A percentile compares a stretch with the other conserved stretches of the same genome.
These are phyloP conservation scores for Selaginella tamariscina DNA, from an alignment of 75 land plant genomes.

Conservation along the genomic window DNA sequence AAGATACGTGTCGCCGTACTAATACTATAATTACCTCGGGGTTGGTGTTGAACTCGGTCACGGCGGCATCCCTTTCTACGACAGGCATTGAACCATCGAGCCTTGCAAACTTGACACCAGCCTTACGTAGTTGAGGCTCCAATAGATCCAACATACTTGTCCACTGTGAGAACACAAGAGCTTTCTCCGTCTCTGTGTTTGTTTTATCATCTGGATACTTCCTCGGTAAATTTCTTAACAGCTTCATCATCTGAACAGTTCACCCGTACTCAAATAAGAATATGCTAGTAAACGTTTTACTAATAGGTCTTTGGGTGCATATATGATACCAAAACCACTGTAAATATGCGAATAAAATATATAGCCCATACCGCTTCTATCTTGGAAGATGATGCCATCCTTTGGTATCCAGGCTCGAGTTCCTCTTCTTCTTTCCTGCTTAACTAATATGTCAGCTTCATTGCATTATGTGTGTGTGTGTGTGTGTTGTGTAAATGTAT, in stretches of 20 bases:
- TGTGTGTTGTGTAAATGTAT: too few relatives aligned
- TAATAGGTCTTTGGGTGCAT: too few relatives aligned
- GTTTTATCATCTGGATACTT: conserved; percentile 1
- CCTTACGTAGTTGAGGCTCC: conserved; percentile 46
- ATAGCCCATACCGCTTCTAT: background rate
- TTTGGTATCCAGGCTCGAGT: background rate
- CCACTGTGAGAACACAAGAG: conserved; percentile 99
- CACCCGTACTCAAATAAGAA: too few relatives aligned
- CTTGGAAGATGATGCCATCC: background rate
- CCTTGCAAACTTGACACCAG: conserved; percentile 48
- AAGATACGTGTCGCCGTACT: background rate
- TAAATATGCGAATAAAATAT: too few relatives aligned
- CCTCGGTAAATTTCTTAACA: background rate
- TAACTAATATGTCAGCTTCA: too few relatives aligned
- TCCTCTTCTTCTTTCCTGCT: background rate
- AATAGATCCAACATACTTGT: conserved; percentile 91
- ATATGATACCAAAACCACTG: too few relatives aligned
- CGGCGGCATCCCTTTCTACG: conserved; percentile 63
- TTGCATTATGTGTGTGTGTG: too few relatives aligned
- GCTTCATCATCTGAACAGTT: background rate
- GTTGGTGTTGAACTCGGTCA: conserved; percentile 68
- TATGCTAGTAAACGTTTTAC: too few relatives aligned
- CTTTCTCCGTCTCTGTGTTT: conserved; percentile 38
- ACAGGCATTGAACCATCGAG: conserved; percentile 93
- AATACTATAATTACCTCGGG: conserved; percentile 51